Evolutionary conservation across 2,329 filamentous ascomycete genomes (phyloP), one percentile per base, ranked within the genome.

Genomic region (Colletotrichum sp.): DNA sequence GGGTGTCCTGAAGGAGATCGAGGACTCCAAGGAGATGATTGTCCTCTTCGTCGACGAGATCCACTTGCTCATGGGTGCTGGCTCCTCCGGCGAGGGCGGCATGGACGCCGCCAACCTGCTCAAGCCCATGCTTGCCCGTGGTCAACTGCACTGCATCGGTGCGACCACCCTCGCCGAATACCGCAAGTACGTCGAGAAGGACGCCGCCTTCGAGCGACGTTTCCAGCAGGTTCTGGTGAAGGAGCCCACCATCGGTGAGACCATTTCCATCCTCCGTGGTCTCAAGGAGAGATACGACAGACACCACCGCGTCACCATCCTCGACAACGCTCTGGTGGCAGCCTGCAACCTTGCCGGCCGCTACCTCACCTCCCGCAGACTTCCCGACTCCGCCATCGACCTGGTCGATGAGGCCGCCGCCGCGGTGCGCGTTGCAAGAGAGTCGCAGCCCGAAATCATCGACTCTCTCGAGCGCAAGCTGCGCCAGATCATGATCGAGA

Each of bases 211-310:
- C 83, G 97, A 99, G 86, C 95, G 97, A 85, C 95, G 97, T 84
- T 99, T 99, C 90, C 97, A 99, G 84, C 97, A 99, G 85, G 97
- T 99, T 52, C 86, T 99, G 60, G 96, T 98, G 84, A 98, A 98
- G 87, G 97, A 99, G 83, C 97, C 97, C 4, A 90, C 92, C 8
- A 93, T 98, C 65, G 85, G 92, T 2, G 97, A 99, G 86, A 98
- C 97, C 16, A 92, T 99, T 77, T 99, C 97, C 26, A 99, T 99
- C 81, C 93, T 99, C n/a, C 95, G 97, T 89, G 97, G 97, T 82
- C 88, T 99, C 78, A 99, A 98, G 88, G 96, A 98, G 84, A 95
- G 96, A 83, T 99, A 98, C 86, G 97, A 99, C 87, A 95, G 98
- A 66, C 97, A 99, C 85, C 97, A 99, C 84, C 96, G 96, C 89